These are phyloP conservation scores for Camellia oleifera DNA, from an alignment of 179 eudicot genomes.

Conservation along the genomic window DNA sequence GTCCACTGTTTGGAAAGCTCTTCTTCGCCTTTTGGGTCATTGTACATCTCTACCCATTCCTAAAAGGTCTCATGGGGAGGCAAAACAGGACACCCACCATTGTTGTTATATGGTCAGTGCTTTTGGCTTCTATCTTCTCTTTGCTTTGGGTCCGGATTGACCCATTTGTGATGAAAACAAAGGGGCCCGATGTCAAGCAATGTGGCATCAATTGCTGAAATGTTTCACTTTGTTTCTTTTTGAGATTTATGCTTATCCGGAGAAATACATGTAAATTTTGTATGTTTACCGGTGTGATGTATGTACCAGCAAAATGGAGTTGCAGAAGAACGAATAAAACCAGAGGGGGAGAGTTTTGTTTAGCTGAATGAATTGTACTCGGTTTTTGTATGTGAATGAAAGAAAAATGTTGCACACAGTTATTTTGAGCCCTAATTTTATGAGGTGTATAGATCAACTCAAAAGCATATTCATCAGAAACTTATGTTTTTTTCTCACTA, in stretches of 20 bases:
- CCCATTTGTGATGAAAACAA: constrained; percentile 67
- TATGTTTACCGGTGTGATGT: constrained; percentile 1
- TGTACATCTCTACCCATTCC: constrained; percentile 82
- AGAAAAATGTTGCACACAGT: not conserved
- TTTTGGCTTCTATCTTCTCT: constrained; percentile 85
- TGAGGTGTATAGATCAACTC: not conserved
- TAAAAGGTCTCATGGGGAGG: constrained; percentile 86
- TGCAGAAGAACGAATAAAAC: constrained; percentile 24
- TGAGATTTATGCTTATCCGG: not conserved
- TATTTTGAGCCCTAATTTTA: not conserved
- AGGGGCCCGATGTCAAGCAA: constrained; percentile 71
- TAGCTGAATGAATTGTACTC: constrained; percentile 16
- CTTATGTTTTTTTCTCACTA: not conserved
- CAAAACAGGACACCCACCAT: constrained; percentile 89
- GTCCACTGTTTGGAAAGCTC: constrained; percentile 82
- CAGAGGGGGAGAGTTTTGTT: constrained; percentile 14
- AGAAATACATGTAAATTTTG: constrained; percentile 15
- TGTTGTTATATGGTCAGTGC: constrained; percentile 79
- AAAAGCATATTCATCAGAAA: not conserved
- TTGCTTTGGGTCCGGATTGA: constrained; percentile 88
- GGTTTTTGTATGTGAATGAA: constrained; percentile 17
- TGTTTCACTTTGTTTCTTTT: not conserved
- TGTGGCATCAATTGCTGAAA: constrained; percentile 79
- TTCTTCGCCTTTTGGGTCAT: constrained; percentile 32
- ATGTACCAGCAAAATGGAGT: constrained; percentile 4